Base-by-base conservation (phyloP, 441 rosid genomes). In the Erodium trifolium region DNA sequence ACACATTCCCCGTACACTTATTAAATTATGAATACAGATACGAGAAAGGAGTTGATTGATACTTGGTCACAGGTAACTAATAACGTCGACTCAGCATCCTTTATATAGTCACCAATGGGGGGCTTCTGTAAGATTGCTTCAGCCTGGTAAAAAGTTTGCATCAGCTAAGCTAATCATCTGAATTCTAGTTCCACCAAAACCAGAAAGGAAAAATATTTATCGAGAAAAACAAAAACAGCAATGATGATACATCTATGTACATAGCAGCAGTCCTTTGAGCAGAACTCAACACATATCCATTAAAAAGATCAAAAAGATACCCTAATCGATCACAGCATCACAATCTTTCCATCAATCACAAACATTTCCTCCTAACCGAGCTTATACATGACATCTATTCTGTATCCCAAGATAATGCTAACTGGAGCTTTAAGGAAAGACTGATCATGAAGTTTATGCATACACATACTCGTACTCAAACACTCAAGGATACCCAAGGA, bases 41-140 rank as follows among this genome's bases (percentile, higher is more conserved):
- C 37, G 70, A 45, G 6, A 71, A 31, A 35, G 65, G 66, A 66
- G 75, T 13, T 60, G 85, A 79, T 70, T 70, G 75, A 79, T 89
- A 87, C 95, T 87, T 91, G 97, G 81, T 93, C 97, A 71, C 83
- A 81, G 68, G 96, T 89, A 75, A 88, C 72, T 71, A 91, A 78
- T 72, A 93, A 49, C 73, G 89, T 79, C 70, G 88, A 84, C 71
- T 78, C 81, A 76, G 82, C 87, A 75, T 87, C 85, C 85, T 77
- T 67, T 72, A 68, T n/a, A 71, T 66, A 75, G 76, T 81, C 88
- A 79, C 75, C 79, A 71, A 60, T 63, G 31, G 85, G 80, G 35
- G 86, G 85, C 83, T 78, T 80, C 74, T 81, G 85, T 79, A 77
- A 70, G 78, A 87, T 88, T 81, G 95, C 88, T 75, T 85, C 89